Conservation (phyloP, 441 rosid genomes). For the Kokia cookei region DNA sequence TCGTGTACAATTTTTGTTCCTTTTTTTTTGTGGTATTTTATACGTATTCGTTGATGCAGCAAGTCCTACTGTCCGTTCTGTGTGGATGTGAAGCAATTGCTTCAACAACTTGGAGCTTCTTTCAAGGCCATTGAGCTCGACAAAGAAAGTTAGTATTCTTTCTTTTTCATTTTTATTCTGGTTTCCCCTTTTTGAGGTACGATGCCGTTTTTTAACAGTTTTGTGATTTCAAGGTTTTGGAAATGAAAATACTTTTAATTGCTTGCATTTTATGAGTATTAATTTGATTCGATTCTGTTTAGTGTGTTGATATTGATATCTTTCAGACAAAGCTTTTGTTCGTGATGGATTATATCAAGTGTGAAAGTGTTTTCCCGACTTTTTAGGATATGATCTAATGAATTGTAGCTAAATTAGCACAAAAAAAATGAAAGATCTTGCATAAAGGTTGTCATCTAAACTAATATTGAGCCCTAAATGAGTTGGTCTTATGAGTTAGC, state of each 20-base stretch:
- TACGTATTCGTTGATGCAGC: slow-evolving; percentile 35
- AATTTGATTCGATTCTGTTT: background rate
- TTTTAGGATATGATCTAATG: background rate
- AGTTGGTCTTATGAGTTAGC: no score
- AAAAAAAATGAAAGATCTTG: background rate
- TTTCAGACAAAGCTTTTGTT: background rate
- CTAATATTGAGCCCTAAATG: no score
- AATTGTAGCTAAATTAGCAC: background rate
- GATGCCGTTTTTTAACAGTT: background rate
- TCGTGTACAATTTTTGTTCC: background rate
- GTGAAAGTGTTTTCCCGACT: background rate
- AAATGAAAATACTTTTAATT: background rate
- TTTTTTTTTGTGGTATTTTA: background rate
- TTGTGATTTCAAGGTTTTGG: background rate
- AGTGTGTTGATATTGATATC: background rate
- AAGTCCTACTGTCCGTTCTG: slow-evolving; percentile 74
- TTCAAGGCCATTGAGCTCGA: slow-evolving; percentile 64
- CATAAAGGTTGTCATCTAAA: no score
- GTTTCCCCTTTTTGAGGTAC: no score
- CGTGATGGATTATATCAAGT: background rate
- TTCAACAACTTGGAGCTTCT: slow-evolving; percentile 47
- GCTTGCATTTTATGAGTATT: background rate
- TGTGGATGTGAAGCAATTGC: slow-evolving; percentile 55
- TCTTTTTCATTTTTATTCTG: background rate
- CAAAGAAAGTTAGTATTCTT: slow-evolving; percentile 44